Evolutionary conservation across 2,329 filamentous ascomycete species (phyloP), one percentile per base, ranked within the genome.

Genomic region (Drechslerella coelobrocha): DNA sequence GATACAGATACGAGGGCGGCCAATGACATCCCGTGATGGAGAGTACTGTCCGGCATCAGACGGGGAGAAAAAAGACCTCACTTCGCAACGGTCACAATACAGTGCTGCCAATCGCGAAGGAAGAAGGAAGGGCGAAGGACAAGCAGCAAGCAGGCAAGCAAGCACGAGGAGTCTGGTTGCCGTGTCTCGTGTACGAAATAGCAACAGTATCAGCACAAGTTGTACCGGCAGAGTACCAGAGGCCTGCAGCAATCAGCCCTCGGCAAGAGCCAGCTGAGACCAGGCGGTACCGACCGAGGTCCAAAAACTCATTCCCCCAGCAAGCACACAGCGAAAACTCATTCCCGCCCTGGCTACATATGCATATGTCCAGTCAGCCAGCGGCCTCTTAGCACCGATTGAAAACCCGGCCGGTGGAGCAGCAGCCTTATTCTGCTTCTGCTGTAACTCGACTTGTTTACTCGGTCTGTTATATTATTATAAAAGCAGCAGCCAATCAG

Each of bases 241-340:
- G n/a, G n/a, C n/a, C n/a, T n/a, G n/a, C n/a, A n/a, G n/a, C n/a
- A n/a, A n/a, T n/a, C n/a, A 34, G 19, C 17, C 21, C 29, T 17
- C 7, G 23, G 43, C 39, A 48, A 26, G 19, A 34, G 29, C 24
- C 39, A 31, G 39, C 37, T 29, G 14, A 27, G 17, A 26, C 21
- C 50, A 61, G n/a, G 48, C 65, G 65, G 65, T 56, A 61, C 57
- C 65, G 65, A 69, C 65, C 65, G 65, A 69, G 65, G 65, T 69
- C 52, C 65, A 69, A 69, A 62, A 48, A n/a, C 5, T 19, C 43
- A 48, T 6, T 17, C 23, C 24, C 39, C 24, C 41, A 56, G 27
- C 26, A 34, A 57, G 31, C 43, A 17, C 53, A 17, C 17, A 37
- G 31, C 6, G 19, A 55, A 26, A 14, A 54, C n/a, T n/a, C n/a